Evolutionary conservation across 169 alveolate genomes (phyloP).

Genomic region (Plasmodium yoelii): DNA sequence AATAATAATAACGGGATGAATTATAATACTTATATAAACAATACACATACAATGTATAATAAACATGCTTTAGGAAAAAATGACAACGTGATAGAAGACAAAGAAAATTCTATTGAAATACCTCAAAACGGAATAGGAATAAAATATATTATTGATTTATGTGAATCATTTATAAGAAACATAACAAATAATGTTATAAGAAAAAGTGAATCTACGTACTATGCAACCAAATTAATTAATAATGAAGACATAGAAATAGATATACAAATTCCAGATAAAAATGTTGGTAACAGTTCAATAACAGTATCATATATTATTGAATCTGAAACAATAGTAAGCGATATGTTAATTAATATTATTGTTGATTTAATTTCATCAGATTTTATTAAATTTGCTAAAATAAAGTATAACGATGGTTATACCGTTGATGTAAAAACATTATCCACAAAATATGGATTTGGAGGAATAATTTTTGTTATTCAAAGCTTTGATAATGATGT

Average conservation of each 20-base stretch:
- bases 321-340: conserved; percentile 58
- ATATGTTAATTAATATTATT: conserved; percentile 49
- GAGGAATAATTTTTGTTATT: conserved; percentile 68
- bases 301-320: conserved; percentile 61
- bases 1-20: neutral
- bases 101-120: conserved; percentile 28
- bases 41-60: neutral
- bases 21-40: neutral
- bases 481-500: conserved; percentile 67
- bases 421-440: conserved; percentile 55
- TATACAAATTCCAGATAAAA: conserved; percentile 16
- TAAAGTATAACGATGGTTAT: conserved; percentile 63
- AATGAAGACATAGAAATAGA: conserved; percentile 62
- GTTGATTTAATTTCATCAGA: conserved; percentile 68
- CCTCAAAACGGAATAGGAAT: conserved; percentile 60
- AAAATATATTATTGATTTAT: conserved; percentile 29
- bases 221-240: conserved; percentile 51
- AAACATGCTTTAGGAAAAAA: neutral
- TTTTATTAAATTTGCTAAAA: conserved; percentile 49
- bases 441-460: conserved; percentile 49
- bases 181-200: conserved; percentile 59
- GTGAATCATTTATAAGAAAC: conserved; percentile 55
- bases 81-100: neutral
- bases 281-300: conserved; percentile 28
- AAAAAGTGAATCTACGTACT: conserved; percentile 63